Percentiles rank a stretch among this genome's conserved stretches.
Evolutionary conservation across 768 basidiomycete species (phyloP).

Genomic region (Hericium erinaceus): DNA sequence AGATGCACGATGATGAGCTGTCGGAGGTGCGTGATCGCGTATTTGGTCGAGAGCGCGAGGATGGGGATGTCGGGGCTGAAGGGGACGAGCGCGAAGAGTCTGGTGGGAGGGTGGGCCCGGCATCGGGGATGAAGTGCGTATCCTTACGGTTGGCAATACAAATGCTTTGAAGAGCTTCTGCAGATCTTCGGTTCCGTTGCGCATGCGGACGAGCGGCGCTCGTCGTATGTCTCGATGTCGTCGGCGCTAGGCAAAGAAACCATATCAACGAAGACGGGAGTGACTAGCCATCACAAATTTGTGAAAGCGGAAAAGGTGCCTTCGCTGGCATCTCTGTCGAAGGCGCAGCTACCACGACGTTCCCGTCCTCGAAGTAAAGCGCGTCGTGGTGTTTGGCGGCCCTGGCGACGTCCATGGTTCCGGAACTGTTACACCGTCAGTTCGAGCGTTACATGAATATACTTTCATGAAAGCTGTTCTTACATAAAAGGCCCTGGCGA

Average conservation of each 20-base stretch:
- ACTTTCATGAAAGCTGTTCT: no score
- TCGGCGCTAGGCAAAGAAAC: not conserved
- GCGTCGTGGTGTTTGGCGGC: not conserved
- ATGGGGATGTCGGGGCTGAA: not conserved
- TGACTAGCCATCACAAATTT: not conserved
- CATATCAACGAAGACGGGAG: not conserved
- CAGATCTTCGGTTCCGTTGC: not conserved
- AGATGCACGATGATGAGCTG: not conserved
- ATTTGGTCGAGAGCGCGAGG: not conserved
- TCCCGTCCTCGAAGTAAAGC: not conserved
- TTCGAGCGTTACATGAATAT: no score
- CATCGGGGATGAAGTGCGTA: no score
- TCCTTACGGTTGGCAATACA: not conserved
- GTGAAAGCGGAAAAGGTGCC: not conserved
- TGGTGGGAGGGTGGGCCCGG: not conserved
- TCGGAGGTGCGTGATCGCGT: not conserved
- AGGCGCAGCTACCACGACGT: not conserved
- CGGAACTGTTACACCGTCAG: no score
- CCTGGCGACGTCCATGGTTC: not conserved
- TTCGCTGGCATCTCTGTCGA: not conserved
- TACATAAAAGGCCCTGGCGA: no score
- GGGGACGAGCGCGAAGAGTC: not conserved
- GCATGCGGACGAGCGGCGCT: not conserved
- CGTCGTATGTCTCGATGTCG: not conserved
- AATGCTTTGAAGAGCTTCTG: not conserved